Percentiles rank a stretch among this genome's conserved stretches.
Conservation (phyloP, 345 rosid species). For the Brassica incana region DNA sequence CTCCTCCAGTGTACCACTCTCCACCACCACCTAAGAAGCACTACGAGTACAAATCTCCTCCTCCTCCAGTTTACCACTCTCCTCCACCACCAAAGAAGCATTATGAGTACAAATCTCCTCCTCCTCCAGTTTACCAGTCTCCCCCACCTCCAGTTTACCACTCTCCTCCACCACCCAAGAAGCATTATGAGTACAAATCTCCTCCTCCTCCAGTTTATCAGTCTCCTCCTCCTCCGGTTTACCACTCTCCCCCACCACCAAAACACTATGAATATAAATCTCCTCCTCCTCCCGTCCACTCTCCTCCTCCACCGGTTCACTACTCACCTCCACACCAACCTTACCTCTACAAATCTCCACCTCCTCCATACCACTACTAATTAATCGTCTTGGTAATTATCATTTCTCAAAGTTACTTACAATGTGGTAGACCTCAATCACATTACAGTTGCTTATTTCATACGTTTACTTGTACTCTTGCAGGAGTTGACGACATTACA, state of each 20-base stretch:
- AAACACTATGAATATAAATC: conserved; percentile 35
- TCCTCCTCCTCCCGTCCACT: conserved; percentile 35
- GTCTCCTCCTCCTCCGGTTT: conserved; percentile 26
- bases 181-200: conserved; percentile 35
- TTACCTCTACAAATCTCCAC: conserved; percentile 42
- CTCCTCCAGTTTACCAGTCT: conserved; percentile 26
- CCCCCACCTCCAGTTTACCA: conserved; percentile 24
- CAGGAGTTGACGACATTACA: conserved; percentile 32
- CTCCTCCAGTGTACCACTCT: conserved; percentile 3
- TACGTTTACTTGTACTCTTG: conserved; percentile 11
- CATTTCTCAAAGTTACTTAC: conserved; percentile 8
- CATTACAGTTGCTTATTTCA: neutral
- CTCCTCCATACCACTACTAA: conserved; percentile 61
- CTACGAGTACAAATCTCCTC: no score
- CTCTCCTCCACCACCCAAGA: conserved; percentile 29
- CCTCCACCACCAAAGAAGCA: conserved; percentile 24
- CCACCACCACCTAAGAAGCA: no score
- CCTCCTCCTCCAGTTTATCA: conserved; percentile 34
- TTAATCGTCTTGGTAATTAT: conserved; percentile 34
- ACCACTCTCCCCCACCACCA: conserved; percentile 28
- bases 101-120: conserved; percentile 31
- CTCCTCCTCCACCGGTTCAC: conserved; percentile 28
- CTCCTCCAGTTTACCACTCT: neutral
- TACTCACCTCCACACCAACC: conserved; percentile 33
- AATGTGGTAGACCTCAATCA: conserved; percentile 5